These are phyloP conservation scores for Austroboletus eburneus DNA, from an alignment of 768 basidiomycete species.

Conservation along the genomic window DNA sequence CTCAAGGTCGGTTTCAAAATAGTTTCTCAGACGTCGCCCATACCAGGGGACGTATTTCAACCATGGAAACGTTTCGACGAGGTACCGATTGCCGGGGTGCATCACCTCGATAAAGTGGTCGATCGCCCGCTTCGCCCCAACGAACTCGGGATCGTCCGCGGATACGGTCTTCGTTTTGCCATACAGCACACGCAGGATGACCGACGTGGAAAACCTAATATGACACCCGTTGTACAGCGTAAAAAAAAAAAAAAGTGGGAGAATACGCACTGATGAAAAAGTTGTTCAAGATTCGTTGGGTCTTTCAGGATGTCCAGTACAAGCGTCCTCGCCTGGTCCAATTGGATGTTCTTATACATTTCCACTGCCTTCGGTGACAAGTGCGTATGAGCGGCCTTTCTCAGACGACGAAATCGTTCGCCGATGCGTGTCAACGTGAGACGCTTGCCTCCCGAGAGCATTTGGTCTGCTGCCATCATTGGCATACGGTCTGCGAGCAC, in stretches of 20 bases:
- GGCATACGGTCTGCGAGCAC: conserved; percentile 46
- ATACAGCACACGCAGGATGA: conserved; percentile 25
- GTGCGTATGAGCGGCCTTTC: conserved; percentile 51
- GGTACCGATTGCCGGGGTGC: conserved; percentile 31
- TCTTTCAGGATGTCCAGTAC: conserved; percentile 31
- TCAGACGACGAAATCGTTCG: conserved; percentile 51
- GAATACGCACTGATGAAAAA: conserved; percentile 40
- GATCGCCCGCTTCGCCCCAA: conserved; percentile 13
- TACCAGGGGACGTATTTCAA: conserved; percentile 54
- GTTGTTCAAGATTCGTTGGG: conserved; percentile 35
- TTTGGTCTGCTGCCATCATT: conserved; percentile 50
- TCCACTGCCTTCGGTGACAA: conserved; percentile 46
- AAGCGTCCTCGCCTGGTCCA: conserved; percentile 25
- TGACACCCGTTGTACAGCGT: no score
- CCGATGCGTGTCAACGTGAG: conserved; percentile 46
- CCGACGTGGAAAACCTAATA: conserved; percentile 25
- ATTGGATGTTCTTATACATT: conserved; percentile 42
- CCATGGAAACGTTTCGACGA: conserved; percentile 34
- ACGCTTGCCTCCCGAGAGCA: conserved; percentile 52
- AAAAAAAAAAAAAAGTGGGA: conserved; percentile 20
- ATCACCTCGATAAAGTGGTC: conserved; percentile 27
- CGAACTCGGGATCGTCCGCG: conserved; percentile 21
- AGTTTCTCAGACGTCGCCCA: conserved; percentile 46
- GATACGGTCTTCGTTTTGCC: conserved; percentile 19
- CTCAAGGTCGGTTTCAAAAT: conserved; percentile 46